Evolutionary conservation across 495 filamentous ascomycete genomes (phyloP).

Genomic region (Endocarpon pusillum): DNA sequence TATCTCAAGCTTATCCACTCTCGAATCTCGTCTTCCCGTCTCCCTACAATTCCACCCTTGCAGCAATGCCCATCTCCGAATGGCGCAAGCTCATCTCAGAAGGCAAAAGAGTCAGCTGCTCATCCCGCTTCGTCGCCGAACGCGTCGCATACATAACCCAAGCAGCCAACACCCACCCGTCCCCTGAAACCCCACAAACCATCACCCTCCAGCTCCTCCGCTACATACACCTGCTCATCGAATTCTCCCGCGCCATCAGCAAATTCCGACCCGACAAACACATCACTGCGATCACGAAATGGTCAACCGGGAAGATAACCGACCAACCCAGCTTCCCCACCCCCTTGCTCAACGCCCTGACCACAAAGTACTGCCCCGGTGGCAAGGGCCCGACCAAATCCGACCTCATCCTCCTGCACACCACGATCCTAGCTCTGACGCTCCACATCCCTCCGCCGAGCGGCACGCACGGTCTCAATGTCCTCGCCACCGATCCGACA

Average conservation of each 20-base stretch:
- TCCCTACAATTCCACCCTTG: slow-evolving; percentile 28
- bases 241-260: slow-evolving; percentile 40
- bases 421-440: slow-evolving; percentile 49
- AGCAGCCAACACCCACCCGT: slow-evolving; percentile 27
- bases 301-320: neutral
- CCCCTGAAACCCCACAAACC: neutral
- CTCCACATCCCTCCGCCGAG: slow-evolving; percentile 31
- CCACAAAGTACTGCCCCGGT: slow-evolving; percentile 47
- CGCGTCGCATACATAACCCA: slow-evolving; percentile 40
- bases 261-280: slow-evolving; percentile 18
- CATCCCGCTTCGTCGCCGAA: slow-evolving; percentile 46
- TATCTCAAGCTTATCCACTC: slow-evolving; percentile 70
- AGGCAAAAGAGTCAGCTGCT: slow-evolving; percentile 39
- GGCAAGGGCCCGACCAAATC: slow-evolving; percentile 39
- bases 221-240: slow-evolving; percentile 42
- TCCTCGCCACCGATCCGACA: slow-evolving; percentile 58
- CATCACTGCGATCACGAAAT: slow-evolving; percentile 17
- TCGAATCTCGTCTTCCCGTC: slow-evolving; percentile 44
- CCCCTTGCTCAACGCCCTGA: slow-evolving; percentile 47
- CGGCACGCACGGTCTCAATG: slow-evolving; percentile 38
- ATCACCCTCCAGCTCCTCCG: slow-evolving; percentile 29
- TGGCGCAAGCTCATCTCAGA: slow-evolving; percentile 53
- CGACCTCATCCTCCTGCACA: slow-evolving; percentile 46
- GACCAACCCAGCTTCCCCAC: slow-evolving; percentile 28
- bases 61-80: slow-evolving; percentile 47